A percentile compares a stretch with the other conserved stretches of the same genome.
phyloP scores from a whole-genome alignment of 1,284 basidiomycete species.

The Neonothopanus nambi region DNA sequence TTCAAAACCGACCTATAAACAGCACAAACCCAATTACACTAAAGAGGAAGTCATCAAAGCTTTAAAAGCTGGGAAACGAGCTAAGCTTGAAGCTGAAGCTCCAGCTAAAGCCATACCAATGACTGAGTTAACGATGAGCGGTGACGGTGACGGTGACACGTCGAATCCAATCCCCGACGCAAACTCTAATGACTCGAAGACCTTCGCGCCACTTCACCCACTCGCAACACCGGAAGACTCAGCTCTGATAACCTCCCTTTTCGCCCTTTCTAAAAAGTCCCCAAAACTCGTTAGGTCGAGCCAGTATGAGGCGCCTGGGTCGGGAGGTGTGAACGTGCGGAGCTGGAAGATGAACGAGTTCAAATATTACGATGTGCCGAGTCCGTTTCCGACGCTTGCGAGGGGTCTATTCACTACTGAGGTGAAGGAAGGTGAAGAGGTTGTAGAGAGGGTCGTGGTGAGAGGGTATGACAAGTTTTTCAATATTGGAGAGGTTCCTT shows the following conservation, averaged over 20 bases:
- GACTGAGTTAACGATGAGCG: no score
- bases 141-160: no score
- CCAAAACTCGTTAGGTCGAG: slow-evolving; percentile 63
- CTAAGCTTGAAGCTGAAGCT: no score
- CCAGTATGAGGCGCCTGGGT: slow-evolving; percentile 54
- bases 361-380: slow-evolving; percentile 87
- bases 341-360: slow-evolving; percentile 98
- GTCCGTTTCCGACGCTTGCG: slow-evolving; percentile 90
- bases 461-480: slow-evolving; percentile 99
- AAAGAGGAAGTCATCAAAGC: no score
- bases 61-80: neutral
- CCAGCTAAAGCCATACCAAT: no score
- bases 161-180: neutral
- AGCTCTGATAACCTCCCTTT: slow-evolving; percentile 54
- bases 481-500: slow-evolving; percentile 94
- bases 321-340: slow-evolving; percentile 53
- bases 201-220: slow-evolving; percentile 8
- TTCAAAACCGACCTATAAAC: no score
- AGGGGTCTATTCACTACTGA: slow-evolving; percentile 79
- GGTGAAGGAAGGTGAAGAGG: slow-evolving; percentile 15
- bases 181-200: neutral
- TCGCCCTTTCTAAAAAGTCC: slow-evolving; percentile 47
- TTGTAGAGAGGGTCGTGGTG: slow-evolving; percentile 74
- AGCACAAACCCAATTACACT: no score
- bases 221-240: slow-evolving; percentile 44